phyloP scores from a whole-genome alignment of 352 stramenopile species.

The Phytophthora tubulina region DNA sequence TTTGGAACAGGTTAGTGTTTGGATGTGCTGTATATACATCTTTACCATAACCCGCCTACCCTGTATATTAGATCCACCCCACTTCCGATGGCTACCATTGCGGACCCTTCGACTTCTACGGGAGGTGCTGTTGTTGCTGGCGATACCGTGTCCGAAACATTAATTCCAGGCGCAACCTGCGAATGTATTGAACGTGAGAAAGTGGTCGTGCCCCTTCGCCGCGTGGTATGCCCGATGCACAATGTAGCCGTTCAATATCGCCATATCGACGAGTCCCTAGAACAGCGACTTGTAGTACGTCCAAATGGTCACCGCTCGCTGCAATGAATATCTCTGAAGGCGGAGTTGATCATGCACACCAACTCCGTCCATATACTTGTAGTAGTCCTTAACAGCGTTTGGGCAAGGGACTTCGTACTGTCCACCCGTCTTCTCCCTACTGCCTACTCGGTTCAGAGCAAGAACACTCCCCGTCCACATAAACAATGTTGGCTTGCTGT shows the following conservation, averaged over 20 bases:
- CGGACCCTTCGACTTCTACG: no score
- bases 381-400: not conserved
- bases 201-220: not conserved
- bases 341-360: not conserved
- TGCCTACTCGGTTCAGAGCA: not conserved
- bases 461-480: no score
- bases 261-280: not conserved
- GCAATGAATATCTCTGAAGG: not conserved
- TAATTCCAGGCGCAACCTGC: not conserved
- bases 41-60: no score
- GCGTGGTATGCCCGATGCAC: not conserved
- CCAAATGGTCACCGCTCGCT: not conserved
- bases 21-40: no score
- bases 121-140: no score
- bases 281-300: not conserved
- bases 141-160: no score
- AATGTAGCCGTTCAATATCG: not conserved
- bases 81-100: no score
- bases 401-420: not conserved
- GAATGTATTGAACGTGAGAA: not conserved
- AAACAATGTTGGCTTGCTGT: no score
- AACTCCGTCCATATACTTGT: not conserved
- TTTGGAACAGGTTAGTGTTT: no score
- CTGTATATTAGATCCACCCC: no score
- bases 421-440: not conserved